phyloP scores from a whole-genome alignment of 176 grass and related monocot genomes.

The Ensete glaucum region DNA sequence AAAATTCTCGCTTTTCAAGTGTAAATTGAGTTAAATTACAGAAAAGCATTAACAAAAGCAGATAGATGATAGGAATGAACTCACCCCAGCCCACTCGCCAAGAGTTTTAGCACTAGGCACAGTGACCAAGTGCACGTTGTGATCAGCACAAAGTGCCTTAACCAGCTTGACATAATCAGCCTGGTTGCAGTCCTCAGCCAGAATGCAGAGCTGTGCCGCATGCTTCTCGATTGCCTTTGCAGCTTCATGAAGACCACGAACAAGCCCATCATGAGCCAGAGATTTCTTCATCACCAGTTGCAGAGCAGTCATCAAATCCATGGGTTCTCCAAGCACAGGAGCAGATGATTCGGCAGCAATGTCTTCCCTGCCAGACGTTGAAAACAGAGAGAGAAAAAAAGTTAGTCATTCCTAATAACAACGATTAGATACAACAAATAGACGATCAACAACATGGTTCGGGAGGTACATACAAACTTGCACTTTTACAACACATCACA shows the following conservation, averaged over 20 bases:
- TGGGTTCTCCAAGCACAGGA: conserved; percentile 48
- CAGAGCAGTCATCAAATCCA: conserved; percentile 68
- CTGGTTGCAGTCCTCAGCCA: conserved; percentile 66
- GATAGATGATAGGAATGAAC: neutral
- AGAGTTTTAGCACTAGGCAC: conserved; percentile 68
- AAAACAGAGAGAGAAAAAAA: too few relatives aligned
- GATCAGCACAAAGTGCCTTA: conserved; percentile 56
- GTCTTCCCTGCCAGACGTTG: conserved; percentile 26
- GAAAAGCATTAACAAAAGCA: neutral
- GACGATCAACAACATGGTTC: too few relatives aligned
- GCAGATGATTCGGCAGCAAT: conserved; percentile 30
- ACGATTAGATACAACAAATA: too few relatives aligned
- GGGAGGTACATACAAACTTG: too few relatives aligned
- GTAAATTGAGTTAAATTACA: too few relatives aligned
- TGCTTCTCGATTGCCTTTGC: conserved; percentile 63
- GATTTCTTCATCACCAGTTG: conserved; percentile 55
- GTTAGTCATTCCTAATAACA: too few relatives aligned
- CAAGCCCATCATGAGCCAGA: conserved; percentile 39
- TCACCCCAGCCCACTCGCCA: conserved; percentile 67
- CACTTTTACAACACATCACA: too few relatives aligned
- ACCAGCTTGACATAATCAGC: conserved; percentile 71
- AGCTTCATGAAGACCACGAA: conserved; percentile 46
- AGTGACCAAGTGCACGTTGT: conserved; percentile 61
- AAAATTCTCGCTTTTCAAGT: too few relatives aligned
- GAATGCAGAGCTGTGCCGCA: conserved; percentile 45